Base-by-base conservation (phyloP, 2,329 filamentous ascomycete species). In the Grosmannia clavigera region DNA sequence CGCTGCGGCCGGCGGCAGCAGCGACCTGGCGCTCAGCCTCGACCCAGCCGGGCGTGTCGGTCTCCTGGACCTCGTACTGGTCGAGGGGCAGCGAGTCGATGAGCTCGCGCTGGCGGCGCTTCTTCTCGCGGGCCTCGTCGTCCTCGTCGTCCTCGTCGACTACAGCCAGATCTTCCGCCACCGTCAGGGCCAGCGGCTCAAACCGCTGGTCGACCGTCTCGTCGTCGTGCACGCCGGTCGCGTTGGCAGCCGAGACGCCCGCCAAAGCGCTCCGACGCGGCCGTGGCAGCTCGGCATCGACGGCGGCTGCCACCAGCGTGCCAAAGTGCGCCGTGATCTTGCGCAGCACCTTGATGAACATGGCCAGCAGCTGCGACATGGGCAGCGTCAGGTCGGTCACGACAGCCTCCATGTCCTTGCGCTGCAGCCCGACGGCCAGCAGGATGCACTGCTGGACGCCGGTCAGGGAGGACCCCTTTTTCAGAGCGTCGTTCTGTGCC, bases 301-400 rank as follows among this genome's bases (percentile, higher is more conserved):
- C 85, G 0, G 89, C 90, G 3, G 83, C 84, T 51, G 90, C 83
- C 3, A 96, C 80, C 0, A 97, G 74, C 3, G 79, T 76, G 38
- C 85, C 82, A 73, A 99, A 94, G 69, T 92, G 83, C 3, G 81
- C 79, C 3, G 88, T 88, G 48, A 96, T 81, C 76, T 97, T 97
- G 65, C 91, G 84, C 62, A 96, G 81, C 62, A 96, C 87, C 78
- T 99, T 99, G 71, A 96, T 90, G 73, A 99, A 97, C 87, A 97
- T 95, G 62, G 92, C 92, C 63, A 99, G 78, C 3, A 96, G 77
- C 74, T 97, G 94, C 53, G 85, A 86, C 2, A 83, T 81, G 0
- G 83, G 83, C 6, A 96, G 75, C 9, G 80, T 81, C 3, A 96
- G 74, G 68, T 99, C 94, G 64, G 86, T 84, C 63, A 92, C 87